Base-by-base conservation (phyloP, 2,329 filamentous ascomycete species). In the Colletotrichum sp. region DNA sequence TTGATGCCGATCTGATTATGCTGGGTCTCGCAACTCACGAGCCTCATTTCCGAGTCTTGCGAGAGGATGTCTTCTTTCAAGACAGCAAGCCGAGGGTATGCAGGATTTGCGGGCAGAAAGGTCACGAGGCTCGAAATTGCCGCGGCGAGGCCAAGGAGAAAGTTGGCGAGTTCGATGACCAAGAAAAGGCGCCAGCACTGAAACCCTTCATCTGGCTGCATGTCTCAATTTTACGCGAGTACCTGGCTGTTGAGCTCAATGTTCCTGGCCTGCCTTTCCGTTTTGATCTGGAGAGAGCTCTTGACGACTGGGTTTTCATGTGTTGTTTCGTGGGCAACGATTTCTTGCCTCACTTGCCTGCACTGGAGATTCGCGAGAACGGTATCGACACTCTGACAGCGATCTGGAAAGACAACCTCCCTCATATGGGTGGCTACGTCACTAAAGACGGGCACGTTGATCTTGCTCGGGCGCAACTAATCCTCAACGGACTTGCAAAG, bases 151-250 rank as follows among this genome's bases (percentile, higher is more conserved):
- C 91, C 62, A 96, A 96, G 84, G 90, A 94, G 81, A 96, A 96
- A 83, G 90, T 92, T 69, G 95, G 93, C 80, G 94, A 97, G 80
- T 93, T 93, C 79, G 95, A 95, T 80, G 95, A 97, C 82, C 98
- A 98, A 83, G 92, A 95, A 78, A 92, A 93, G 78, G 90, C 89
- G 52, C 86, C 89, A 68, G 86, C 92, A 24, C 87, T 95, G 77
- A 99, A 99, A 85, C 98, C 98, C 3, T 99, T 98, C 83, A 98
- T 99, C 80, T 99, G 97, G 97, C 92, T 99, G 34, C 96, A 99
- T 84, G 96, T 99, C 71, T 94, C 95, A 30, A 90, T 98, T 68
- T 87, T 99, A 71, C 92, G 97, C 81, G 97, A 99, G 85, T 99
- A 99, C 83, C 90, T 99, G 71, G 96, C 94, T 74, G 93, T 95